phyloP scores from a whole-genome alignment of 257 asterid species.

The Thymus mandschuricus region DNA sequence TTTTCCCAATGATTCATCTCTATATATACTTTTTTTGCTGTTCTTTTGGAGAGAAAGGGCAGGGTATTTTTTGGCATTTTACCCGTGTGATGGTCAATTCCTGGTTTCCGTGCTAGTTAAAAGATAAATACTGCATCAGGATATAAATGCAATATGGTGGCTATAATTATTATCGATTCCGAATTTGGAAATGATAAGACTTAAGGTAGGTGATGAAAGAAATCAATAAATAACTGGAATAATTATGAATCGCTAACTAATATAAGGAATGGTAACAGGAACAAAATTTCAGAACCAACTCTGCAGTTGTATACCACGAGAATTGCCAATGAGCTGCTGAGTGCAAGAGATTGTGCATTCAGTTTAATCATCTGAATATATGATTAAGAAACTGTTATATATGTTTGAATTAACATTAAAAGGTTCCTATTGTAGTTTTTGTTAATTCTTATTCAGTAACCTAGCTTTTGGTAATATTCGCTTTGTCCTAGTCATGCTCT shows the following conservation, averaged over 20 bases:
- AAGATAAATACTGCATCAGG: not conserved
- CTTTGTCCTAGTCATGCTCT: not conserved
- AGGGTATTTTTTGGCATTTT: not conserved
- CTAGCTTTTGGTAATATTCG: not conserved
- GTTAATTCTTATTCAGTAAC: not conserved
- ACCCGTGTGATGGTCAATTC: not conserved
- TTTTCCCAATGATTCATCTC: slow-evolving; percentile 15
- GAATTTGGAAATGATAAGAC: not conserved
- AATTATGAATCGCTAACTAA: too few relatives aligned
- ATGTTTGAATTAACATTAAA: too few relatives aligned
- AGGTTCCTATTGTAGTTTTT: not conserved
- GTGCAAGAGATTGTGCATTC: not conserved
- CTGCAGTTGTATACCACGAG: not conserved
- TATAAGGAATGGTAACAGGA: too few relatives aligned
- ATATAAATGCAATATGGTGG: not conserved
- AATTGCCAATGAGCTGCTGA: not conserved
- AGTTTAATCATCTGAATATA: not conserved
- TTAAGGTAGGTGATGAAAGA: too few relatives aligned
- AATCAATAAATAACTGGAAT: too few relatives aligned
- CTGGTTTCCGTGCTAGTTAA: not conserved
- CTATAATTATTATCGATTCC: slow-evolving; percentile 1
- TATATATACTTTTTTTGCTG: not conserved
- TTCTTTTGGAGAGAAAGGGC: not conserved
- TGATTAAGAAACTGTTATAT: not conserved
- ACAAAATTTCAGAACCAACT: not conserved